A percentile compares a stretch with the other conserved stretches of the same genome.
phyloP scores from a whole-genome alignment of 257 asterid genomes.

The Echium plantagineum region DNA sequence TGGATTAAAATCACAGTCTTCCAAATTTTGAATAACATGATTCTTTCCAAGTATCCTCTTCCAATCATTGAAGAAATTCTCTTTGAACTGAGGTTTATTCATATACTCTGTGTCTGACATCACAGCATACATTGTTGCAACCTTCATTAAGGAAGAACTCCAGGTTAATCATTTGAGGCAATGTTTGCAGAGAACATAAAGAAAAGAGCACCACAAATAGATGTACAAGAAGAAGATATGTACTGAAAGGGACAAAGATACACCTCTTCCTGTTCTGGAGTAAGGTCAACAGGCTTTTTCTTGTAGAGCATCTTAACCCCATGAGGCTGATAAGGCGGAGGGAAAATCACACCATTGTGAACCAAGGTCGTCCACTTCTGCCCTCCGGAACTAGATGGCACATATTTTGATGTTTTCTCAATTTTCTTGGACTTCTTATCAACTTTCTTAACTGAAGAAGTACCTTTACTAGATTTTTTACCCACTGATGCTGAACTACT shows the following conservation, averaged over 20 bases:
- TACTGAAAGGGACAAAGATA: conserved; percentile 9
- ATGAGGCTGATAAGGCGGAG: conserved; percentile 90
- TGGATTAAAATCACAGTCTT: conserved; percentile 74
- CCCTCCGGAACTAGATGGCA: conserved; percentile 89
- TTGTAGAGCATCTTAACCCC: conserved; percentile 90
- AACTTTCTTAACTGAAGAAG: conserved; percentile 29
- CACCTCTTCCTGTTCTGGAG: conserved; percentile 97
- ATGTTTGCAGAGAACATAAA: neutral
- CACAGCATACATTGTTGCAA: conserved; percentile 92
- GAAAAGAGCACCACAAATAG: conserved; percentile 14
- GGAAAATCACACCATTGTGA: conserved; percentile 93
- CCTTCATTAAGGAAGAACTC: conserved; percentile 29
- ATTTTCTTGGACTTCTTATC: conserved; percentile 44
- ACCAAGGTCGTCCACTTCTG: conserved; percentile 94
- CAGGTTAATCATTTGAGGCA: neutral
- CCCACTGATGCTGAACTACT: conserved; percentile 23
- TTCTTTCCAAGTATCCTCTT: conserved; percentile 77
- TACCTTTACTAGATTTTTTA: conserved; percentile 33
- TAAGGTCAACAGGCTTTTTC: conserved; percentile 65
- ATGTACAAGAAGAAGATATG: neutral
- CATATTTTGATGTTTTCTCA: conserved; percentile 42
- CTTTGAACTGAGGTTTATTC: conserved; percentile 71
- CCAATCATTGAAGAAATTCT: conserved; percentile 90
- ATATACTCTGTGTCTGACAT: conserved; percentile 91
- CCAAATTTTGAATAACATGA: conserved; percentile 75